These are phyloP conservation scores for Starmera pachycereana DNA, from an alignment of 805 yeast species.

Conservation along the genomic window DNA sequence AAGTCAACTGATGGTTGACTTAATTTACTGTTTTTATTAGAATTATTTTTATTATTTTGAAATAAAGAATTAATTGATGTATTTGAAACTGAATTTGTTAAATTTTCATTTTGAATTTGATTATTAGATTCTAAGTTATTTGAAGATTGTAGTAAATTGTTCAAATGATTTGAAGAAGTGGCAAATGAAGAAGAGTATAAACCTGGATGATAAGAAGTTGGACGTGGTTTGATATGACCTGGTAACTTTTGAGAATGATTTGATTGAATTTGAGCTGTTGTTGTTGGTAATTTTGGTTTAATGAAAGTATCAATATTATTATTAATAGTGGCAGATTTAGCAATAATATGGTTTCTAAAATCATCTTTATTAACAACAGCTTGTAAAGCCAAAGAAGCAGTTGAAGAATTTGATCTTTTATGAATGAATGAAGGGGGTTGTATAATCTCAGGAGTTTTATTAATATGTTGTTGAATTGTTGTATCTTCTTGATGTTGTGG, in stretches of 20 bases:
- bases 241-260: slow-evolving; percentile 18
- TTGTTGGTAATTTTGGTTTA: slow-evolving; percentile 16
- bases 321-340: slow-evolving; percentile 6
- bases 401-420: slow-evolving; percentile 28
- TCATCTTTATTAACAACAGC: slow-evolving; percentile 63
- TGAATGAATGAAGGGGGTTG: slow-evolving; percentile 20
- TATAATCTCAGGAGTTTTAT: slow-evolving; percentile 1
- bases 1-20: slow-evolving; percentile 26
- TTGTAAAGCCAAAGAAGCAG: slow-evolving; percentile 61
- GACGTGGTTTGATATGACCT: slow-evolving; percentile 59
- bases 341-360: slow-evolving; percentile 10
- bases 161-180: no score
- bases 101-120: slow-evolving; percentile 15
- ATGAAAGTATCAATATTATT: slow-evolving; percentile 13
- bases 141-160: no score
- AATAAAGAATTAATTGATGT: no score
- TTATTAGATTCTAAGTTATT: slow-evolving; percentile 26
- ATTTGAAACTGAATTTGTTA: slow-evolving; percentile 25
- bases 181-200: slow-evolving; percentile 22
- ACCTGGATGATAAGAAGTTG: slow-evolving; percentile 77
- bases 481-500: neutral
- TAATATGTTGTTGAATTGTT: slow-evolving; percentile 1
- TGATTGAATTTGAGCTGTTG: slow-evolving; percentile 6
- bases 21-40: slow-evolving; percentile 10
- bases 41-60: no score